Evolutionary conservation across 2,329 filamentous ascomycete species (phyloP), one percentile per base, ranked within the genome.

Genomic region (Samsoniella hepiali): DNA sequence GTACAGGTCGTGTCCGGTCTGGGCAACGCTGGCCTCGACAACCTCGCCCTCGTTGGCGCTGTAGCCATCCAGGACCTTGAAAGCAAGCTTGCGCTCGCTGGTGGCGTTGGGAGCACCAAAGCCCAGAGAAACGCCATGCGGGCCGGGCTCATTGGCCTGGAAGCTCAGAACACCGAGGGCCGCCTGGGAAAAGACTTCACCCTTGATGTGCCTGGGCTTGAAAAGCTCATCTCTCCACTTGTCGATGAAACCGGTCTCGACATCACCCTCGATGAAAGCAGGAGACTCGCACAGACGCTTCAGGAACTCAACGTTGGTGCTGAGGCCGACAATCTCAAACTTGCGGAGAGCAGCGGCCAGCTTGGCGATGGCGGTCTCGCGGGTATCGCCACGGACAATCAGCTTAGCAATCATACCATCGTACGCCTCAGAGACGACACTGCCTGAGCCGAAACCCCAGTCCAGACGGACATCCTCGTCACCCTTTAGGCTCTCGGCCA

Each of bases 371-470:
- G 93, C 91, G 32, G 90, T 89, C 72, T 90, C 85, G 65, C 95
- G 85, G 63, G 89, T 89, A 17, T 86, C 84, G 0, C 91, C 95
- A 64, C 91, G 86, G 6, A 98, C 92, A 69, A 99, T 99, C 59
- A 99, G 84, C 78, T 99, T 99, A 51, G 95, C 91, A 68, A 99
- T 97, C 95, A 99, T 99, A 34, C 95, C 95, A 70, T 99, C 95
- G 75, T 99, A 99, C 62, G 95, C 91, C 64, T 94, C 91, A 0
- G 93, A 96, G 3, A 99, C 91, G 66, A 92, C 91, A 73, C 97
- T 94, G 32, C 95, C 95, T 68, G 93, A 84, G 34, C 93, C 86
- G 74, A 98, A 98, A 1, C 95, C 95, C 53, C 93, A 93, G 72
- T 99, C 95, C 67, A 99, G 93, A 47, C 95, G 88, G 38, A 98